Percentiles rank a stretch among this genome's conserved stretches.
Evolutionary conservation across 2,329 filamentous ascomycete genomes (phyloP).

Genomic region (Calcarisporium arbuscula): DNA sequence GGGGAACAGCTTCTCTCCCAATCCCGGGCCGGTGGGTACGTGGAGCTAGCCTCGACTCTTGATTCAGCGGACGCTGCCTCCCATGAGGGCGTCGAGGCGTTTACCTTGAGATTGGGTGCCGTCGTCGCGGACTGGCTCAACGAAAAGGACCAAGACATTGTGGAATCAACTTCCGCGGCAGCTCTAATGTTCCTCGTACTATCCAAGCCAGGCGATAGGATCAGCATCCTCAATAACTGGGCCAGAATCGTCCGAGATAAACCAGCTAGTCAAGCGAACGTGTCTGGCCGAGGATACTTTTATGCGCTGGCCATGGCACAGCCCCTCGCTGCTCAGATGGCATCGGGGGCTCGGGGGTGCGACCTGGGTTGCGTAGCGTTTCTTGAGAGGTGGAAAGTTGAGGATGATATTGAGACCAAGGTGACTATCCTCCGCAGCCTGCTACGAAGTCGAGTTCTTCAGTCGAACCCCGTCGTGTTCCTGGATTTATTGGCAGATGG

Average conservation of each 20-base stretch:
- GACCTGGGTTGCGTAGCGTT: conserved; percentile 39
- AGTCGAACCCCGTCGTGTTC: conserved; percentile 33
- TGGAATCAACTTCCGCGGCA: conserved; percentile 43
- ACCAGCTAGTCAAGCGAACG: conserved; percentile 24
- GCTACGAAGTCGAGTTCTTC: conserved; percentile 38
- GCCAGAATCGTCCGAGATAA: conserved; percentile 31
- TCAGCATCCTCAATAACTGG: conserved; percentile 39
- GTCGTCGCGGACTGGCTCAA: conserved; percentile 41
- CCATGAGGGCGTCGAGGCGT: conserved; percentile 10
- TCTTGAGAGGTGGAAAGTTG: conserved; percentile 44
- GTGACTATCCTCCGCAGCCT: conserved; percentile 52
- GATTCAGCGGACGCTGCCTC: conserved; percentile 5
- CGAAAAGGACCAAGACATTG: conserved; percentile 43
- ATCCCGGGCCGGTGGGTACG: conserved; percentile 12
- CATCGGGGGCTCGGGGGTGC: conserved; percentile 6
- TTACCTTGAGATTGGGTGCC: conserved; percentile 21
- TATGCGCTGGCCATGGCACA: conserved; percentile 46
- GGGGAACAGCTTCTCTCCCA: conserved; percentile 20
- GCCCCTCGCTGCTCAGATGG: conserved; percentile 25
- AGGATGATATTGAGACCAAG: conserved; percentile 44
- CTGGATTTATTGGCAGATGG: conserved; percentile 45
- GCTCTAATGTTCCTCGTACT: conserved; percentile 44
- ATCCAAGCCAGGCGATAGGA: conserved; percentile 27
- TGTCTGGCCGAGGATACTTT: conserved; percentile 44
- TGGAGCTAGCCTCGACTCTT: conserved; percentile 15